Conservation (phyloP, 148 eudicot genomes). For the Vaccinium macrocarpon region DNA sequence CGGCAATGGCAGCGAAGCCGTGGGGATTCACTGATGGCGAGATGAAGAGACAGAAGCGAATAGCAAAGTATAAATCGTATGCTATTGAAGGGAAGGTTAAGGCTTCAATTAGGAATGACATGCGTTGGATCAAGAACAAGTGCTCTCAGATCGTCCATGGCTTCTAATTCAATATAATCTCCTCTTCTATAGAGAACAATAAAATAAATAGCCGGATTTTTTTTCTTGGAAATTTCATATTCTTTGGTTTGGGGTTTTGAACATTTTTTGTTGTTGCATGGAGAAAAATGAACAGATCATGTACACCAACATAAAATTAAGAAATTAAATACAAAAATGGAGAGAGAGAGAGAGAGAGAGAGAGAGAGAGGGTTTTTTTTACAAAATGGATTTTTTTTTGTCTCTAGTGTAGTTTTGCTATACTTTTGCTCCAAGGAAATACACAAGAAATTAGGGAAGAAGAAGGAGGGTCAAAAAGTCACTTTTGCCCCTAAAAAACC, state of each 20-base stretch:
- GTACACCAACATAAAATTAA: too few species aligned
- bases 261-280: not conserved
- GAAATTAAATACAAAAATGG: too few species aligned
- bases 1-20: slow-evolving; percentile 29
- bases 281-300: not conserved
- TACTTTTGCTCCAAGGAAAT: too few species aligned
- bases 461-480: too few species aligned
- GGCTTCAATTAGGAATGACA: slow-evolving; percentile 57
- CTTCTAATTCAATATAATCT: slow-evolving; percentile 1
- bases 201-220: not conserved
- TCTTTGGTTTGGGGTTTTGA: not conserved
- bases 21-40: slow-evolving; percentile 69
- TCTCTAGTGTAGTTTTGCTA: too few species aligned
- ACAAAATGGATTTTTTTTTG: too few species aligned
- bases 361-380: too few species aligned
- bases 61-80: slow-evolving; percentile 71
- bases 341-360: too few species aligned
- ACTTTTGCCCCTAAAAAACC: too few species aligned
- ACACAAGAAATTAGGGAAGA: too few species aligned
- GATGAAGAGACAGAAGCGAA: slow-evolving; percentile 56
- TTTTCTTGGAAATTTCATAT: not conserved
- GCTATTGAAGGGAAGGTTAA: slow-evolving; percentile 75
- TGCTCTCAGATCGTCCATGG: slow-evolving; percentile 73
- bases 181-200: not conserved
- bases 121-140: slow-evolving; percentile 16